Percentiles rank a stretch among this genome's conserved stretches.
Conservation (phyloP, 768 basidiomycete genomes). For the Lyophyllum atratum region DNA sequence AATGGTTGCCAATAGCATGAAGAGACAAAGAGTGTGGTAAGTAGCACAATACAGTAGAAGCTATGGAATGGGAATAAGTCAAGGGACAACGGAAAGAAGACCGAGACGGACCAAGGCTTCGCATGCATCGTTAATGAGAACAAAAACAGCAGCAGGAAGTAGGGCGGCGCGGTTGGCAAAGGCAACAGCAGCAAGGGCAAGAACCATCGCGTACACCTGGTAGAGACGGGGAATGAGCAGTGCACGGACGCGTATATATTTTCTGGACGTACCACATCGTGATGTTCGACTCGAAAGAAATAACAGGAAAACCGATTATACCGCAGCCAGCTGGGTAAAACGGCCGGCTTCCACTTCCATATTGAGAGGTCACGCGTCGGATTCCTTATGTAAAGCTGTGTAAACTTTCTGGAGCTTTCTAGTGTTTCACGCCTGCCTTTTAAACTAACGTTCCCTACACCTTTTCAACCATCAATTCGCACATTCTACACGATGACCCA, state of each 20-base stretch:
- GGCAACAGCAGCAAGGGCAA: constrained; percentile 76
- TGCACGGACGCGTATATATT: background rate
- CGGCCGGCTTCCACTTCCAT: constrained; percentile 6
- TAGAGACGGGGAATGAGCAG: constrained; percentile 3
- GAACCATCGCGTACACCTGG: constrained; percentile 87
- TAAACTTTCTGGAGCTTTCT: constrained; percentile 48
- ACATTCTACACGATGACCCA: constrained; percentile 38
- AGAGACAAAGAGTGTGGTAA: constrained; percentile 81
- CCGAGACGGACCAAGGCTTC: constrained; percentile 69
- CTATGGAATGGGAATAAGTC: constrained; percentile 36
- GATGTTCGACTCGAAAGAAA: constrained; percentile 4
- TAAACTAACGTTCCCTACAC: constrained; percentile 24
- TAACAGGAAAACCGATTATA: background rate
- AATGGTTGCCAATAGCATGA: constrained; percentile 92
- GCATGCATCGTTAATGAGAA: constrained; percentile 80
- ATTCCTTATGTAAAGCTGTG: constrained; percentile 11
- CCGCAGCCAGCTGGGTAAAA: background rate
- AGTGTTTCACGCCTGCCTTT: constrained; percentile 18
- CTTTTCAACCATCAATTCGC: constrained; percentile 12
- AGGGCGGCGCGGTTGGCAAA: constrained; percentile 78
- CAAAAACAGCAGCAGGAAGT: constrained; percentile 76
- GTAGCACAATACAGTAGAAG: constrained; percentile 85
- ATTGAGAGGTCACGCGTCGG: background rate
- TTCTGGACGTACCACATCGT: constrained; percentile 54
- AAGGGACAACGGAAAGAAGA: background rate